Percentiles rank a stretch among this genome's conserved stretches.
These are phyloP conservation scores for Crithidia fasciculata DNA, from an alignment of 208 protist species.

Conservation along the genomic window DNA sequence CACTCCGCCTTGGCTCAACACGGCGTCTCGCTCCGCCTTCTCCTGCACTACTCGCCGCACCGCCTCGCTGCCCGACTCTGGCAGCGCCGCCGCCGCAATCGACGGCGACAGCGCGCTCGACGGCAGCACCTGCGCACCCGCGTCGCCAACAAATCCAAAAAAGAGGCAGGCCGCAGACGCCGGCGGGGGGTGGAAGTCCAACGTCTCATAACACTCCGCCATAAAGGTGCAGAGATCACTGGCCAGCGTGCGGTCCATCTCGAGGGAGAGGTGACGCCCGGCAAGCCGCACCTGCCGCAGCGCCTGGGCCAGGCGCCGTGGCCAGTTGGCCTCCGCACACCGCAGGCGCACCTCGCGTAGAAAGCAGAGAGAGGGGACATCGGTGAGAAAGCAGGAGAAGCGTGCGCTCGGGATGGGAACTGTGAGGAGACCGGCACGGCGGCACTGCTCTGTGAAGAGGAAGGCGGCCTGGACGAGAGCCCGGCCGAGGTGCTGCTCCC, in stretches of 20 bases:
- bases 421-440: conserved; percentile 22
- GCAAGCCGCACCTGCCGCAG: conserved; percentile 7
- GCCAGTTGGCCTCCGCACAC: conserved; percentile 6
- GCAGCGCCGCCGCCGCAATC: neutral
- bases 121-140: neutral
- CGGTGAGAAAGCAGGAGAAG: conserved; percentile 51
- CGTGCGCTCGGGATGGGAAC: conserved; percentile 33
- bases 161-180: conserved; percentile 6
- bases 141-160: conserved; percentile 22
- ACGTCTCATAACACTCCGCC: conserved; percentile 4
- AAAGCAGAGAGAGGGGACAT: conserved; percentile 48
- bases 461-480: conserved; percentile 43
- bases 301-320: conserved; percentile 1
- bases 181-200: conserved; percentile 17
- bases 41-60: neutral
- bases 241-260: neutral
- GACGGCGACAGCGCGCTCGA: neutral
- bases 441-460: conserved; percentile 45
- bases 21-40: conserved; percentile 1
- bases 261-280: neutral
- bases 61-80: neutral
- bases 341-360: conserved; percentile 53
- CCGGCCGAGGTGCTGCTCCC: conserved; percentile 49
- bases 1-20: neutral
- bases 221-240: conserved; percentile 15